Conservation (phyloP, 129 eudicot species). For the Flaveria brownii region DNA sequence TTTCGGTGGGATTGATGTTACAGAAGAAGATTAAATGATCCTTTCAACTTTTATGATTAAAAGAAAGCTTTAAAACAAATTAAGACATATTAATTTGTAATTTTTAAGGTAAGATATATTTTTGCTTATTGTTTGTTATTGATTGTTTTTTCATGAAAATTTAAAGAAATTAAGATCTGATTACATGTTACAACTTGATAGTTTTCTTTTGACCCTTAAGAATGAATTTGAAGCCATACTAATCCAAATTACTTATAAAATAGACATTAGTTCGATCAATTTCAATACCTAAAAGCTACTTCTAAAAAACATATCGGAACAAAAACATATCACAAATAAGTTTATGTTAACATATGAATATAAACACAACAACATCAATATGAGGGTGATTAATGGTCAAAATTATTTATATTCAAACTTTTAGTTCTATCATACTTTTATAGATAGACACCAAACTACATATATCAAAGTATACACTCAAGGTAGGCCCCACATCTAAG, state of each 20-base stretch:
- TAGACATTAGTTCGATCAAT: no score
- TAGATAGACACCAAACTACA: background rate
- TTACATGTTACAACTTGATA: background rate
- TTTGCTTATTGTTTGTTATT: background rate
- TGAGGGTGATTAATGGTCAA: background rate
- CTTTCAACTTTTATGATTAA: background rate
- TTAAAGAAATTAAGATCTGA: background rate
- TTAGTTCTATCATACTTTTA: background rate
- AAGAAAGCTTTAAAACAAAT: background rate
- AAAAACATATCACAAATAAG: no score
- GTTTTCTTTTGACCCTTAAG: background rate
- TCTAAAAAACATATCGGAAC: no score
- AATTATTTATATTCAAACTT: background rate
- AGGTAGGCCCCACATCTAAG: slow-evolving; percentile 8
- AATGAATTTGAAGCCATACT: no score
- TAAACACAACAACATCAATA: slow-evolving; percentile 5
- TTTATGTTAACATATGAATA: background rate
- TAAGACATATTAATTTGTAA: background rate
- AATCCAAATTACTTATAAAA: no score
- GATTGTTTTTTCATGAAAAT: background rate
- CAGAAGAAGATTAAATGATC: background rate
- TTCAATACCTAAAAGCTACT: no score
- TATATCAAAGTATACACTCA: background rate
- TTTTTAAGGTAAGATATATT: background rate
- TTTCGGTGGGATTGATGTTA: background rate